Conservation (phyloP, 176 grass and related monocot species). For the Oryza rufipogon region DNA sequence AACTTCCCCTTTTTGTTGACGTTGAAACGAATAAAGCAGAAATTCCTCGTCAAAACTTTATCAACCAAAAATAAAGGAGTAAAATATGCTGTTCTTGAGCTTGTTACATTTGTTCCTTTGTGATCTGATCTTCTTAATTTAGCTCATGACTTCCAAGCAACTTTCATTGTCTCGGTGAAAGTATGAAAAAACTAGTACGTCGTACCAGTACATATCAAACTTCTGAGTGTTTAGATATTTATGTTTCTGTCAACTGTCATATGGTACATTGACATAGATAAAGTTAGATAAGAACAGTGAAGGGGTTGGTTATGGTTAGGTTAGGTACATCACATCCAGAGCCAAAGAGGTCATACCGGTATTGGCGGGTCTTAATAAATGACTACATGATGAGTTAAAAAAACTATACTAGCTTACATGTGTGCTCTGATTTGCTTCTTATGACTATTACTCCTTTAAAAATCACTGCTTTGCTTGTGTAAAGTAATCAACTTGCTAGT, state of each 20-base stretch:
- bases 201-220: not conserved
- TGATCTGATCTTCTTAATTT: not conserved
- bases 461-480: not conserved
- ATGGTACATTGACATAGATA: not conserved
- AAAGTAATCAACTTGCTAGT: not conserved
- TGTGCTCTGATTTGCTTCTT: not conserved
- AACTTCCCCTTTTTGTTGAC: not conserved
- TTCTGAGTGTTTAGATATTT: not conserved
- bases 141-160: not conserved
- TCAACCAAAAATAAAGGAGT: not conserved
- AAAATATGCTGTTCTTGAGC: not conserved
- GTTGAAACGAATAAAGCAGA: slow-evolving; percentile 29
- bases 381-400: not conserved
- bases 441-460: not conserved
- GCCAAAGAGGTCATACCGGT: slow-evolving; percentile 20
- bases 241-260: slow-evolving; percentile 18
- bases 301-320: slow-evolving; percentile 25
- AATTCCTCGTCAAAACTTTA: not conserved
- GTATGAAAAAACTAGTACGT: not conserved
- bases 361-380: slow-evolving; percentile 1
- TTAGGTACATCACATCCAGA: slow-evolving; percentile 33
- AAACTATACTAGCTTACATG: not conserved
- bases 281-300: slow-evolving; percentile 37
- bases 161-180: not conserved
- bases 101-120: not conserved